These are phyloP conservation scores for Schwanniomyces sp. DNA, from an alignment of 805 yeast genomes.

Conservation along the genomic window DNA sequence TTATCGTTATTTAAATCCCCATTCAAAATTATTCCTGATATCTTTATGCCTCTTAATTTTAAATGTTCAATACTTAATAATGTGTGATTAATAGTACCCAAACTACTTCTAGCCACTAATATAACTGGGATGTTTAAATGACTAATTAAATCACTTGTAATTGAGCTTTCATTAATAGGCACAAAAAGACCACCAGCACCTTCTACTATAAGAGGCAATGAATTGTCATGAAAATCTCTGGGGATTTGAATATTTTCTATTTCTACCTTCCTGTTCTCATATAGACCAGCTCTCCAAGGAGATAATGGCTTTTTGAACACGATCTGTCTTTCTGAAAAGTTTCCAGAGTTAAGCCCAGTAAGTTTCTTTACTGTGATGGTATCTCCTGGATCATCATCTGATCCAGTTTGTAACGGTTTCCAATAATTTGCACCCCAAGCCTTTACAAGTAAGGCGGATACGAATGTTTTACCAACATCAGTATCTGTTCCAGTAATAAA, in stretches of 20 bases:
- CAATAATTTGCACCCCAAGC: slow-evolving; percentile 26
- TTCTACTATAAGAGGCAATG: slow-evolving; percentile 19
- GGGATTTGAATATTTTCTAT: slow-evolving; percentile 15
- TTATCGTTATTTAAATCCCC: slow-evolving; percentile 20
- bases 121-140: slow-evolving; percentile 16
- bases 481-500: slow-evolving; percentile 33
- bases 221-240: not conserved
- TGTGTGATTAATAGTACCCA: slow-evolving; percentile 30
- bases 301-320: slow-evolving; percentile 20
- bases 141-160: slow-evolving; percentile 21
- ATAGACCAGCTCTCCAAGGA: slow-evolving; percentile 25
- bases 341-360: slow-evolving; percentile 7
- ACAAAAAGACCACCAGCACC: slow-evolving; percentile 31
- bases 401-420: slow-evolving; percentile 30
- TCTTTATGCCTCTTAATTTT: slow-evolving; percentile 11
- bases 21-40: slow-evolving; percentile 21
- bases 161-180: slow-evolving; percentile 19
- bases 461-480: slow-evolving; percentile 29
- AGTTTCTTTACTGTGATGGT: slow-evolving; percentile 12
- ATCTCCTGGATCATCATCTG: slow-evolving; percentile 23
- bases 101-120: slow-evolving; percentile 23
- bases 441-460: slow-evolving; percentile 19
- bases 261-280: slow-evolving; percentile 12
- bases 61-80: slow-evolving; percentile 22
- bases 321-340: slow-evolving; percentile 13